Base-by-base conservation (phyloP, 108 stramenopile species). In the Conticribra guillardii region DNA sequence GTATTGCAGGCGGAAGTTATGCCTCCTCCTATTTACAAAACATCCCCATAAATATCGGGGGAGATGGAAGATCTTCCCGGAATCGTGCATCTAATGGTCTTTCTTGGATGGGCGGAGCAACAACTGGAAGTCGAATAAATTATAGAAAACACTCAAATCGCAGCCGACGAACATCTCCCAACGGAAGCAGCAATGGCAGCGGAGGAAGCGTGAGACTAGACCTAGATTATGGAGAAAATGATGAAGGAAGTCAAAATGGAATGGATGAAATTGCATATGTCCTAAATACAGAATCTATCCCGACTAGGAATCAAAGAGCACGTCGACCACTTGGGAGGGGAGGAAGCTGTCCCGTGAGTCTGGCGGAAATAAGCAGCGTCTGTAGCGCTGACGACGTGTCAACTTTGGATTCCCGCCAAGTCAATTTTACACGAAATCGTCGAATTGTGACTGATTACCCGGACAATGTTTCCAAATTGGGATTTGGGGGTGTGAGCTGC, bases 231-330 rank as follows among this genome's bases (percentile, higher is more conserved):
- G 62, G 46, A 47, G 47, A 4, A n/a, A 27, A 41, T 33, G 17
- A 60, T 37, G 58, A 60, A 18, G 29, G 28, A 3, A 60, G 53
- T 17, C 44, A 51, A 28, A 61, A 60, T n/a, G 60, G 60, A 32
- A 41, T 75, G 18, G 75, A 76, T 30, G 75, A 76, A 50, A 76
- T 76, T 49, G 67, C 60, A 0, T 76, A 56, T 32, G 75, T 60
- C 4, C 18, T 68, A 15, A 76, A 76, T 64, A 32, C 67, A 2
- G 75, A 71, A 30, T 31, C 31, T 17, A 44, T 60, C 15, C 4
- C 31, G 11, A 9, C 37, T 11, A 41, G 37, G 37, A 41, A 69
- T 29, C 67, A 69, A 48, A 58, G 56, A 47, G 67, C 37, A 41
- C 37, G 37, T 41, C 37, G 37, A 9, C 37, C 37, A 11, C 37